phyloP scores from a whole-genome alignment of 1,139 yeast species.

The Yamadazyma triangularis region DNA sequence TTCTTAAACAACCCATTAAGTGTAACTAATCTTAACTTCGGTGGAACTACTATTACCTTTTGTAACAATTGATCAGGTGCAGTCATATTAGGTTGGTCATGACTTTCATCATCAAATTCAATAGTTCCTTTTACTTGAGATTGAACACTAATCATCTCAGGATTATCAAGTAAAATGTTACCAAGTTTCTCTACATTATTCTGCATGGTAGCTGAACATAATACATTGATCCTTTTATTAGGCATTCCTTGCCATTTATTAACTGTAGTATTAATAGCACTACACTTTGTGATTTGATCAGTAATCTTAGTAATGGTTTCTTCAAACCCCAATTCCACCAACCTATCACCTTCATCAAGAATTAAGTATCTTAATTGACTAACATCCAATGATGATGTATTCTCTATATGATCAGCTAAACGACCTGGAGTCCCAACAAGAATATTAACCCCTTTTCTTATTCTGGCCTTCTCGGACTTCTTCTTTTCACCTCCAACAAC shows the following conservation, averaged over 20 bases:
- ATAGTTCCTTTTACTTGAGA: constrained; percentile 27
- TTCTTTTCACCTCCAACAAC: constrained; percentile 95
- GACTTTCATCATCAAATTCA: constrained; percentile 33
- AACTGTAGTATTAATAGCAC: constrained; percentile 35
- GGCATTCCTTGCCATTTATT: constrained; percentile 58
- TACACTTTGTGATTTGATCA: constrained; percentile 45
- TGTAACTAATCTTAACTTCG: constrained; percentile 82
- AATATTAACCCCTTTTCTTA: constrained; percentile 85
- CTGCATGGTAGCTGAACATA: constrained; percentile 94
- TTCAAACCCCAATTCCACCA: constrained; percentile 93
- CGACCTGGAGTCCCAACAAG: constrained; percentile 93
- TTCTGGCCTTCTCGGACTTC: constrained; percentile 85
- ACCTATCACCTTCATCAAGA: constrained; percentile 91
- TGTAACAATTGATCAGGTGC: constrained; percentile 94
- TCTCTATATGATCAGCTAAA: constrained; percentile 86
- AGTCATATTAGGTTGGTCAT: constrained; percentile 21
- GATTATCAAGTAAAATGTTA: constrained; percentile 64
- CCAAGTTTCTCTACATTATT: constrained; percentile 78
- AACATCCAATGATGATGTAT: constrained; percentile 67
- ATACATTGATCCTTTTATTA: constrained; percentile 60
- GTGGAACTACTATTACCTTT: constrained; percentile 77
- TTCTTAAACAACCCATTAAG: constrained; percentile 61
- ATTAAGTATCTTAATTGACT: constrained; percentile 77
- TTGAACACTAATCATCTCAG: constrained; percentile 57
- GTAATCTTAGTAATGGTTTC: constrained; percentile 83